Base-by-base conservation (phyloP, 163 green algal genomes). In the Trebouxia gelatinosa region DNA sequence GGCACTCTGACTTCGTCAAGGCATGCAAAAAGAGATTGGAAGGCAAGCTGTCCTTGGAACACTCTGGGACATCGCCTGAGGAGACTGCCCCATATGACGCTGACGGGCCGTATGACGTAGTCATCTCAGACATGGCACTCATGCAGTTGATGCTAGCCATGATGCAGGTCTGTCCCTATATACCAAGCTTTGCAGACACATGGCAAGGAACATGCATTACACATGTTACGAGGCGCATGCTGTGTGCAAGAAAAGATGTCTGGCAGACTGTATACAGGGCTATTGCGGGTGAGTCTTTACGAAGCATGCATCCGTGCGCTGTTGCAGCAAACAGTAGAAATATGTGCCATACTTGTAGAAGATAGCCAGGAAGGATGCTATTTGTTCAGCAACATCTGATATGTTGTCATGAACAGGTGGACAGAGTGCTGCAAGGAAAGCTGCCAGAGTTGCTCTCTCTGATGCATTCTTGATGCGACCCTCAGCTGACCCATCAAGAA, bases 401-500 rank as follows among this genome's bases (percentile, higher is more conserved):
- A 80, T 59, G 28, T 77, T 70, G 23, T 35, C 31, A 65, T 64
- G 29, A 38, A 58, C 5, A 26, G 38, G 31, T 34, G 59, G 35
- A 17, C 40, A 76, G 28, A 92, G 74, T 1, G 83, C 77, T 0
- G 70, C 54, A 23, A 92, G 35, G 35, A 74, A 84, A 3, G 61
- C 51, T 7, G 81, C 76, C 29, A 96, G 78, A 34, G 82, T 86
- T 4, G 68, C 79, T 28, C 91, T 83, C 82, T 96, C 92, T 28
- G 80, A 46, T 28, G 79, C 86, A 26, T 79, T 83, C 80, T 93
- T 93, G n/a, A 95, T 46, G 66, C 92, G 93, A 40, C 89, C 91
- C 78, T 92, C 89, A 17, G 85, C 72, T 46, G 70, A 89, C 50
- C 89, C 92, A 64, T 89, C 84, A 77, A 95, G 84, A 34, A 92